Conservation (phyloP, 2,329 filamentous ascomycete genomes). For the Plectosphaerella plurivora region DNA sequence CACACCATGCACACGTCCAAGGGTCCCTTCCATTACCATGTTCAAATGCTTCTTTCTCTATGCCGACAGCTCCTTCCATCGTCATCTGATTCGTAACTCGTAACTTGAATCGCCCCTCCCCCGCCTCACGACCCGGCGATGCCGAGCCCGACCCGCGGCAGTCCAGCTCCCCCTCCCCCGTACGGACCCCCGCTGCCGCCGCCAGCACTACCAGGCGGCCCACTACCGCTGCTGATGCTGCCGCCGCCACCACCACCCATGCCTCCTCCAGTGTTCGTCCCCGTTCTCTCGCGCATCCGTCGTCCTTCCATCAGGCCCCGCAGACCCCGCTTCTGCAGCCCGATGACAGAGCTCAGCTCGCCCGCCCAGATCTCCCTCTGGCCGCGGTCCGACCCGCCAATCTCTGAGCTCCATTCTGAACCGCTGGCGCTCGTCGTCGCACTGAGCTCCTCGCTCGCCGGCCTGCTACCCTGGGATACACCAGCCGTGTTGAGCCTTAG, state of each 20-base stretch:
- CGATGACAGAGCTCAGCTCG: constrained; percentile 84
- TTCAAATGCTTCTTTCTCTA: too few relatives aligned
- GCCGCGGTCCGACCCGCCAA: constrained; percentile 43
- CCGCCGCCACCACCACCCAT: constrained; percentile 1
- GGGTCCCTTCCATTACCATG: too few relatives aligned
- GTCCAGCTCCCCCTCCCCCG: constrained; percentile 9
- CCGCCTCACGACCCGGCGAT: constrained; percentile 40
- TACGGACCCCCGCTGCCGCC: constrained; percentile 12
- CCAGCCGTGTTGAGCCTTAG: constrained; percentile 44
- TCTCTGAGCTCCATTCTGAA: constrained; percentile 53
- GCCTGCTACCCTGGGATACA: constrained; percentile 27
- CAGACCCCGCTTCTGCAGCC: constrained; percentile 87
- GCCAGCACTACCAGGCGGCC: constrained; percentile 23
- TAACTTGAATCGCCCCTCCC: too few relatives aligned
- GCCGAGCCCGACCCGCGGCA: constrained; percentile 43
- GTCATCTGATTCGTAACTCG: too few relatives aligned
- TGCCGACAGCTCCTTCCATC: too few relatives aligned
- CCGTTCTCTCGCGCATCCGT: constrained; percentile 70
- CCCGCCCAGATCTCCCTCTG: constrained; percentile 70
- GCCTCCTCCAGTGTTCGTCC: constrained; percentile 26
- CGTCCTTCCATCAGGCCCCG: constrained; percentile 93
- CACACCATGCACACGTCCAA: too few relatives aligned
- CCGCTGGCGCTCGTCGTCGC: constrained; percentile 47
- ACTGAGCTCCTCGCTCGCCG: constrained; percentile 43
- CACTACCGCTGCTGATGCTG: constrained; percentile 18